phyloP scores from a whole-genome alignment of 1,284 basidiomycete species.

The Agroathelia rolfsii region DNA sequence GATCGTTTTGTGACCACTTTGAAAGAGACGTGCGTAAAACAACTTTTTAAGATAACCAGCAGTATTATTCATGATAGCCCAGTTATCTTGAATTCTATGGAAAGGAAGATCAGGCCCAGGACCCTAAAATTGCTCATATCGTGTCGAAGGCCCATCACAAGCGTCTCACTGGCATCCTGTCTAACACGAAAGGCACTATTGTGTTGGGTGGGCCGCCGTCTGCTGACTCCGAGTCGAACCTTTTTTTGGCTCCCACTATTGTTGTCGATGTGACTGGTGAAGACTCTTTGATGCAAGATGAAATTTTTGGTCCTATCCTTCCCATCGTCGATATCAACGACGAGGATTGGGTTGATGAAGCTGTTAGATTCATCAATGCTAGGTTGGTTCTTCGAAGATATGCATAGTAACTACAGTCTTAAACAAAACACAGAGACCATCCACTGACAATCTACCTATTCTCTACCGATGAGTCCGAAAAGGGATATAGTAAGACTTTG shows the following conservation, averaged over 20 bases:
- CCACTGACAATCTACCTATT: conserved; percentile 76
- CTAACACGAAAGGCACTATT: conserved; percentile 16
- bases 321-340: conserved; percentile 60
- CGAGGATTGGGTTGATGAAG: conserved; percentile 65
- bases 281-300: conserved; percentile 36
- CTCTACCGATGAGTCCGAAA: conserved; percentile 46
- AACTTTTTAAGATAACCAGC: no score
- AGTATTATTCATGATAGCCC: no score
- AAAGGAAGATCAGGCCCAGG: no score
- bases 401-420: not conserved
- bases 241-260: conserved; percentile 25
- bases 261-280: conserved; percentile 26
- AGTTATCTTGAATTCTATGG: no score
- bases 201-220: conserved; percentile 33
- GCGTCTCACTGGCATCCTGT: not conserved
- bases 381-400: not conserved
- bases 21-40: conserved; percentile 49
- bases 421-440: conserved; percentile 42
- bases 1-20: conserved; percentile 54
- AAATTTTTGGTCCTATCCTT: conserved; percentile 71
- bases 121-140: no score
- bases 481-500: conserved; percentile 46
- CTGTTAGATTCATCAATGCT: conserved; percentile 59
- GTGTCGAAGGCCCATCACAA: no score
- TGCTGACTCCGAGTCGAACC: conserved; percentile 18